Base-by-base conservation (phyloP, 768 basidiomycete genomes). In the Sutorius australiensis region DNA sequence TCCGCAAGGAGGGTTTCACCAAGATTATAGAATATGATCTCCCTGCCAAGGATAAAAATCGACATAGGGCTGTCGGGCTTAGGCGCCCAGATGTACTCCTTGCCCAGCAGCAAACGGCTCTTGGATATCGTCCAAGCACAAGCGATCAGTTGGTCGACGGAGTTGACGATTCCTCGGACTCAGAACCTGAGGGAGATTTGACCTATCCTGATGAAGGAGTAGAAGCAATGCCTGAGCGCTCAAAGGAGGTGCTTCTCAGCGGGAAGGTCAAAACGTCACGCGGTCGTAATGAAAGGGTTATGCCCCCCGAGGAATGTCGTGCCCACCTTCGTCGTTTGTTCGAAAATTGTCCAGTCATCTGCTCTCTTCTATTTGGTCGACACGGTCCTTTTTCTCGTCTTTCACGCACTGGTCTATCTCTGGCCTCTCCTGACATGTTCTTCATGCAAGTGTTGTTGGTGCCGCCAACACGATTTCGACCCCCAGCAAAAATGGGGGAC, bases 1-100 rank as follows among this genome's bases (percentile, higher is more conserved):
- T 89, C 72, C 87, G 95, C 48, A 98, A 92, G 69, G 97, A 99
- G 65, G 92, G 91, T 0, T 79, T 89, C 69, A 92, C 89, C 46
- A 98, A 98, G 73, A 80, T 99, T 50, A 87, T 98, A 65, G 94
- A 98, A 73, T 91, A 92, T 64, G 94, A 95, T 61, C 78, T 98
- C 31, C 77, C 90, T 6, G 46, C 68, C 2, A 95, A 93, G 70
- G 86, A 92, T 67, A 93, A 90, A 69, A 77, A 68, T 41, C 70
- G 74, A 37, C 79, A 86, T 65, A 62, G 66, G 6, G 77, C 80
- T 16, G 48, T 80, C 10, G 73, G 78, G 12, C 67, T 85, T 50
- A 82, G 75, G 59, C 82, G 91, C n/a, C 89, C 87, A 13, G 79
- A 95, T 66, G 89, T 97, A 14, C 75, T 95, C 43, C 71, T 77